These are phyloP conservation scores for Mortierella hygrophila DNA, from an alignment of 192 early-diverging fungal genomes.

Conservation along the genomic window DNA sequence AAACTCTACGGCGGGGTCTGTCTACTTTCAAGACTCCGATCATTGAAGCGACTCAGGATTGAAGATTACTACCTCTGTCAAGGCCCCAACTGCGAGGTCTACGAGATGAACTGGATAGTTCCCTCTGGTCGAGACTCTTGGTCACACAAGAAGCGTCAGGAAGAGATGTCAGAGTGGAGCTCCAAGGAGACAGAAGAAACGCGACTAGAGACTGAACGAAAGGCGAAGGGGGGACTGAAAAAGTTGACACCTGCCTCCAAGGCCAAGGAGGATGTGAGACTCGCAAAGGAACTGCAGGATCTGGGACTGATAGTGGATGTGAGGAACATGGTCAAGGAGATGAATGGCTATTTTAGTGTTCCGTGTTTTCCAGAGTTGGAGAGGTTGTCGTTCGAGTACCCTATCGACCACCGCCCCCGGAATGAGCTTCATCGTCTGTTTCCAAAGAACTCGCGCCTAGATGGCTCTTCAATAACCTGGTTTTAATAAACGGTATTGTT, in stretches of 20 bases:
- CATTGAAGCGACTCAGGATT: background rate
- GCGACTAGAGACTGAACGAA: background rate
- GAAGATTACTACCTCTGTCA: conserved; percentile 3
- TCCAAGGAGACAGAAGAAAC: background rate
- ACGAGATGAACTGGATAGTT: conserved; percentile 1
- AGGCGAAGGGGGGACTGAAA: background rate
- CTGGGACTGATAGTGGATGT: background rate
- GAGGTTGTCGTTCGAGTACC: background rate
- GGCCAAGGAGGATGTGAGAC: background rate
- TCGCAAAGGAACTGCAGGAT: background rate
- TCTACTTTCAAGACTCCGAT: background rate
- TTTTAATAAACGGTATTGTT: too few species aligned
- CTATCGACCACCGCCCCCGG: background rate
- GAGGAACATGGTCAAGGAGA: background rate
- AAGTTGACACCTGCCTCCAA: background rate
- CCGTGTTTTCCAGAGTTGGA: background rate
- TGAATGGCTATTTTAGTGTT: background rate
- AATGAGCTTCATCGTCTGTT: background rate
- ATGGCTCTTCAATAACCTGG: too few species aligned
- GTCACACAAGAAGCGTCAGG: background rate
- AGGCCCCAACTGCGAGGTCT: background rate
- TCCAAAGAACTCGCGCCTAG: background rate
- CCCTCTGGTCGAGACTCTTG: background rate
- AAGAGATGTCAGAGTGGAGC: background rate
- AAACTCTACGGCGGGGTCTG: background rate